A percentile compares a stretch with the other conserved stretches of the same genome.
Conservation (phyloP, 192 early-diverging fungal genomes). For the Linnemannia elongata region DNA sequence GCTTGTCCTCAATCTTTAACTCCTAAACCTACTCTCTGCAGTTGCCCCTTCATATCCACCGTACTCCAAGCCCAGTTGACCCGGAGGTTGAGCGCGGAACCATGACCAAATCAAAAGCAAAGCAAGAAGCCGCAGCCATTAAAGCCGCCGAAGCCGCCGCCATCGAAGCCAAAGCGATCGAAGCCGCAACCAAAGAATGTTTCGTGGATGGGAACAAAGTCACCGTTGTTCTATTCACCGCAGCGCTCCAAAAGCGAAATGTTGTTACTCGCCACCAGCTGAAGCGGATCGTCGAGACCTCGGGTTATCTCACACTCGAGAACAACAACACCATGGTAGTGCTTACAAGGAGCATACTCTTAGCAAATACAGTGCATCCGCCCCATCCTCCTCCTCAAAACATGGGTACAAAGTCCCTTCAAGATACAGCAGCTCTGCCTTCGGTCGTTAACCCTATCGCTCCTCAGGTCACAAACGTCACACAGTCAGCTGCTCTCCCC, state of each 20-base stretch:
- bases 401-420: too few relatives aligned
- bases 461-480: too few relatives aligned
- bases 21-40: too few relatives aligned
- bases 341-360: neutral
- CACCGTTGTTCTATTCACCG: neutral
- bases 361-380: neutral
- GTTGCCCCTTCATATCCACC: too few relatives aligned
- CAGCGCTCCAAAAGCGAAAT: conserved; percentile 10
- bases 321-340: neutral
- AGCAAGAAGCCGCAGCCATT: too few relatives aligned
- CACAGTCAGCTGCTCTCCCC: too few relatives aligned
- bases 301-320: neutral
- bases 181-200: conserved; percentile 4
- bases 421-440: neutral
- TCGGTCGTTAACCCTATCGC: neutral
- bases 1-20: too few relatives aligned
- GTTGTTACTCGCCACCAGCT: conserved; percentile 14
- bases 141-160: too few relatives aligned
- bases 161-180: neutral
- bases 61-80: too few relatives aligned
- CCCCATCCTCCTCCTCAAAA: too few relatives aligned
- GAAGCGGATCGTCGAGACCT: neutral
- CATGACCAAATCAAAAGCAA: too few relatives aligned
- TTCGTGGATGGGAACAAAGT: neutral
- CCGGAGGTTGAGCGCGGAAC: too few relatives aligned